Evolutionary conservation across 441 rosid genomes (phyloP).

Genomic region (Populus tomentosa): DNA sequence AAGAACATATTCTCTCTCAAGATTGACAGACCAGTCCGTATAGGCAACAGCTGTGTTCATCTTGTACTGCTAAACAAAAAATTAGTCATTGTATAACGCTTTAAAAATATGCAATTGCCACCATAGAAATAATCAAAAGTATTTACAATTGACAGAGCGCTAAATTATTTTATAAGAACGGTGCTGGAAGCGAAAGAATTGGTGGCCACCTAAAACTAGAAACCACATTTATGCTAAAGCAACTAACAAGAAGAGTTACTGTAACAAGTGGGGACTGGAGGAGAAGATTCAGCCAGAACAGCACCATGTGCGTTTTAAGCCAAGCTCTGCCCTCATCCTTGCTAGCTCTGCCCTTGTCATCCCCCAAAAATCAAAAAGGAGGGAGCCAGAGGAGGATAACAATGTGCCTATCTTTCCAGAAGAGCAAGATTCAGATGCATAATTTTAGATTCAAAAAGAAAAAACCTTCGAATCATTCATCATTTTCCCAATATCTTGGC

Average conservation of each 20-base stretch:
- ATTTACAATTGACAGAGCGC: neutral
- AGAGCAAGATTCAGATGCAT: neutral
- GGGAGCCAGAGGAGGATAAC: neutral
- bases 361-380: neutral
- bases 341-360: neutral
- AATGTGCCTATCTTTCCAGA: neutral
- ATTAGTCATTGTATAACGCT: neutral
- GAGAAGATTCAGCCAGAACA: neutral
- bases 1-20: neutral
- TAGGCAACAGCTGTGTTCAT: neutral
- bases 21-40: neutral
- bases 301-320: neutral
- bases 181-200: neutral
- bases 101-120: neutral
- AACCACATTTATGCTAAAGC: neutral
- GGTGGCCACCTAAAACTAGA: neutral
- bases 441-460: neutral
- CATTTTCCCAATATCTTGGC: neutral
- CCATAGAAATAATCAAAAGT: neutral
- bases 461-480: neutral
- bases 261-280: neutral
- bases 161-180: neutral
- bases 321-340: neutral
- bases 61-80: neutral
- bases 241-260: neutral